These are phyloP conservation scores for Paramecium tetraurelia DNA, from an alignment of 73 alveolate species.

Conservation along the genomic window DNA sequence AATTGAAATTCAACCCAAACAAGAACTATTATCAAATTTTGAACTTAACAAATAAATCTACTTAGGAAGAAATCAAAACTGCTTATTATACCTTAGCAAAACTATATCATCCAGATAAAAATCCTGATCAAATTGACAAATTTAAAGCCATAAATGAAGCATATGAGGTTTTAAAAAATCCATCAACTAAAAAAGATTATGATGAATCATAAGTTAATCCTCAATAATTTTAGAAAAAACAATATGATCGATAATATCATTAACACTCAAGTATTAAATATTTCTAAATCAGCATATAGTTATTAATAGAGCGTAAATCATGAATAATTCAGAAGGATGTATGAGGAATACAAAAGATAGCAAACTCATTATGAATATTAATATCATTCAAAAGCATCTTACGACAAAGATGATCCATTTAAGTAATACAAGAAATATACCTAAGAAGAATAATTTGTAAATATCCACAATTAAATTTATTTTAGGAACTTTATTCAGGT, in stretches of 20 bases:
- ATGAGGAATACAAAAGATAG: not conserved
- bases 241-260: constrained; percentile 42
- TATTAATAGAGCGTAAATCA: not conserved
- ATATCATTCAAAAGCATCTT: not conserved
- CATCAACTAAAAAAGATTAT: constrained; percentile 1
- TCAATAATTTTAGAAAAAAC: not conserved
- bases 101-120: constrained; percentile 54
- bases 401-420: not conserved
- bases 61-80: constrained; percentile 45
- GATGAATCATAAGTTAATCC: constrained; percentile 21
- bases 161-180: constrained; percentile 41
- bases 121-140: constrained; percentile 39
- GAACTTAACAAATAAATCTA: not conserved
- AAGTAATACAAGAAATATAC: not conserved
- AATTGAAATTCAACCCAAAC: constrained; percentile 12
- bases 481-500: not conserved
- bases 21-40: constrained; percentile 37
- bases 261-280: constrained; percentile 4
- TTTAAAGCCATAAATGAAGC: constrained; percentile 48
- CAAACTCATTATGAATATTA: not conserved
- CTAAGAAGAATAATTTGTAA: not conserved
- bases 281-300: not conserved
- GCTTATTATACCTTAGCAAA: constrained; percentile 46
- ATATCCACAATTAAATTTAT: constrained; percentile 7
- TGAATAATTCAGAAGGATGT: not conserved